Base-by-base conservation (phyloP, 257 asterid genomes). In the Salvia hispanica region DNA sequence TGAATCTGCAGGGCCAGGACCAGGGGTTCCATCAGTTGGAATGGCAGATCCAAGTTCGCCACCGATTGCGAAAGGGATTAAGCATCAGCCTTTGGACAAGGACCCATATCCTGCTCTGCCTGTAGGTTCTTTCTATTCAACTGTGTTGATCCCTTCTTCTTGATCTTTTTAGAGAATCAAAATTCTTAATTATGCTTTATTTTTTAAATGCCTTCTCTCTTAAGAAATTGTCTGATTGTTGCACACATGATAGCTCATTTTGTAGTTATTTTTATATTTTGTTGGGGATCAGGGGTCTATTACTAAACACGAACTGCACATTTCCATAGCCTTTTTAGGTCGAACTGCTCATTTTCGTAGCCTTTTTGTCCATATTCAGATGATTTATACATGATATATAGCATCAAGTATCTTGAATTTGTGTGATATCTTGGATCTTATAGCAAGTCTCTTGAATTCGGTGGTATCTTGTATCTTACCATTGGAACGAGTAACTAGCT, bases 31-130 rank as follows among this genome's bases (percentile, higher is more conserved):
- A 5, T 74, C 76, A 14, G 63, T 76, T 71, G 78, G 78, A 45
- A 78, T 71, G 43, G 66, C 85, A 43, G 90, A 80, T 69, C 69
- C 79, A 18, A 79, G 77, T 68, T 78, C 96, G 8, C 91, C 99
- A 10, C 92, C 95, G 4, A 65, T 79, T 51, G 87, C 73, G 46
- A 94, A 83, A 76, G 85, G 72, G 73, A 40, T 66, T 72, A 91
- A 79, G 69, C 82, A 84, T 72, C 96, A 76, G 64, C 75, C 92
- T 43, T 28, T 53, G 75, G 83, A 56, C 72, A 94, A 80, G 77
- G 85, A 82, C 52, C 53, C 81, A 10, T 65, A 74, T 69, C 88
- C 76, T 72, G 76, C 91, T 1, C 57, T 80, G 64, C 87, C 90
- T 46, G 99, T 93, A 57, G 60, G 92, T 79, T 50, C 43, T 65